Evolutionary conservation across 805 yeast species (phyloP), one percentile per base, ranked within the genome.

Genomic region (Hanseniaspora guilliermondii): DNA sequence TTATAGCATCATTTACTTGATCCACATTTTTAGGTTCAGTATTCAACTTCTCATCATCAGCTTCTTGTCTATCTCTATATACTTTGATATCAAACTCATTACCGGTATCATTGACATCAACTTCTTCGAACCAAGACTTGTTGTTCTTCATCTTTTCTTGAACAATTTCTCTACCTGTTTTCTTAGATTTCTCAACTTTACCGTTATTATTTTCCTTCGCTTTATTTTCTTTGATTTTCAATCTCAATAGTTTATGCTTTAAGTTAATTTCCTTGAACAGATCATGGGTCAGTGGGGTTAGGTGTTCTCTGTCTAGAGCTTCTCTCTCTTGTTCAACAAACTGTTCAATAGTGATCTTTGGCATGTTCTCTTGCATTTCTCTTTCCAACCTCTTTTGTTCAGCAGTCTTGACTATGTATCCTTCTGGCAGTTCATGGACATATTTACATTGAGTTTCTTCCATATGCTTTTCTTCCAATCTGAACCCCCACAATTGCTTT

Each of bases 391-490:
- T 78, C 76, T 86, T 84, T 68, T 93, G 96, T 67, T 93, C 98
- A 70, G 89, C 91, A 37, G 98, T 94, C 76, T 93, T 93, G 71
- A 93, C 78, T 56, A 87, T 94, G 69, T 88, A 94, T 0, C 98
- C 99, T 47, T 94, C 89, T 40, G 99, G 99, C 64, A 93, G 75
- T 8, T 97, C 85, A 70, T 93, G 99, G 69, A 79, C 82, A 73
- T 93, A 93, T 74, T 83, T 91, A 78, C 99, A 93, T 58, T 84
- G 80, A 66, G 91, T 91, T 56, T 91, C 93, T 65, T 88, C 87
- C 49, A 53, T 24, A 30, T 52, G 55, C 17, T 52, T 52, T 44
- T 52, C 55, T 30, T 52, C 55, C 40, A 52, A 30, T 52, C 55
- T 52, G 55, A 52, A 52, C 16, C 55, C 55, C 55, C 55, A 52